Evolutionary conservation across 2,329 filamentous ascomycete genomes (phyloP).

Genomic region (Cercospora beticola): DNA sequence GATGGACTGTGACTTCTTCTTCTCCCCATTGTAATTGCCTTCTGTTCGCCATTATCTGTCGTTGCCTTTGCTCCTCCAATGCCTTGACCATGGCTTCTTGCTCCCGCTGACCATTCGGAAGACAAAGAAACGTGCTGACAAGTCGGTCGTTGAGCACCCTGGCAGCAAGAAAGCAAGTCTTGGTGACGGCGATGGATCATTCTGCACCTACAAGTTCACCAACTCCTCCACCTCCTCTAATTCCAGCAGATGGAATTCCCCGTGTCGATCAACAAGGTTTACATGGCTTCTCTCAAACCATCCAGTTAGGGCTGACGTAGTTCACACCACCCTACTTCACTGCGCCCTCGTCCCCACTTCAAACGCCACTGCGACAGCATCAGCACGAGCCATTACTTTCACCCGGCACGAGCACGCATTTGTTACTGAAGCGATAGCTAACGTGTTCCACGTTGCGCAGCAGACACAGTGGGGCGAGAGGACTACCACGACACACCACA

Average conservation of each 20-base stretch:
- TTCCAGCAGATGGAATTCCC: not conserved
- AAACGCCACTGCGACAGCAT: constrained; percentile 5
- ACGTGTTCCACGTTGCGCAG: constrained; percentile 5
- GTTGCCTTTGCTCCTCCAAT: not conserved
- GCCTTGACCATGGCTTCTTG: not conserved
- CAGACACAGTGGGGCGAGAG: not conserved
- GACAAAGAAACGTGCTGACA: not conserved
- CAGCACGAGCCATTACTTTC: constrained; percentile 3
- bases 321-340: not conserved
- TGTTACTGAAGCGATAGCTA: not conserved
- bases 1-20: constrained; percentile 3
- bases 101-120: not conserved
- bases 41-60: not conserved
- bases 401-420: not conserved
- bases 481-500: not conserved
- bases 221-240: not conserved
- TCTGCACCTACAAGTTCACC: not conserved
- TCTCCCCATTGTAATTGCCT: not conserved
- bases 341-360: constrained; percentile 2
- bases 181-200: not conserved
- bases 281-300: not conserved
- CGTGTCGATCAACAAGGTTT: constrained; percentile 1
- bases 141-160: not conserved
- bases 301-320: constrained; percentile 2
- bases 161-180: not conserved